Evolutionary conservation across 371 early-diverging fungal species (phyloP).

Genomic region (Syncephalastrum racemosum): DNA sequence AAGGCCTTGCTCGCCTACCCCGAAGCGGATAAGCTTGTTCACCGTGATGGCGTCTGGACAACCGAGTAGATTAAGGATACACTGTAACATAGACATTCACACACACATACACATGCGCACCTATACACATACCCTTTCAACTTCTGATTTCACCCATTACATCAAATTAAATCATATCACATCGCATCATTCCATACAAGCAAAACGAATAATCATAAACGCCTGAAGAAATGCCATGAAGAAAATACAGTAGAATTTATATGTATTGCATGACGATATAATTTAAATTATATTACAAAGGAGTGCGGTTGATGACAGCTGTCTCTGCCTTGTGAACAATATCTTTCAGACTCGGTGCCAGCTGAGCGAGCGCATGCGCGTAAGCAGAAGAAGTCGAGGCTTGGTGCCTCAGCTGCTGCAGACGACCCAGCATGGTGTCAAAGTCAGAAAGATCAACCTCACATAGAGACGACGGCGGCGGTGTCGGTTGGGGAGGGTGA

Average conservation of each 20-base stretch:
- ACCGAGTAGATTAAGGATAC: neutral
- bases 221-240: too few relatives aligned
- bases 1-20: slow-evolving; percentile 18
- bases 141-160: too few relatives aligned
- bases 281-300: too few relatives aligned
- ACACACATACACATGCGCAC: too few relatives aligned
- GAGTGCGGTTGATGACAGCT: too few relatives aligned
- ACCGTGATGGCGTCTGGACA: slow-evolving; percentile 13
- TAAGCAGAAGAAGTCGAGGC: slow-evolving; percentile 13
- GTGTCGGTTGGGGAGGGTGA: neutral
- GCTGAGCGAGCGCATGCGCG: slow-evolving; percentile 9
- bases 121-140: too few relatives aligned
- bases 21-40: slow-evolving; percentile 10
- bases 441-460: slow-evolving; percentile 13
- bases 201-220: too few relatives aligned
- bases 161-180: too few relatives aligned
- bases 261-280: too few relatives aligned
- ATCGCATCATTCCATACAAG: too few relatives aligned
- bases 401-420: slow-evolving; percentile 12
- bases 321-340: slow-evolving; percentile 14
- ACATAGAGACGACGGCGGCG: neutral
- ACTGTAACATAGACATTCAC: too few relatives aligned
- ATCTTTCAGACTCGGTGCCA: slow-evolving; percentile 10
- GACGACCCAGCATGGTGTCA: slow-evolving; percentile 14
- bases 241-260: too few relatives aligned